Percentiles rank a stretch among this genome's conserved stretches.
Evolutionary conservation across 331 rosid species (phyloP).

Genomic region (Acacia pycnantha): DNA sequence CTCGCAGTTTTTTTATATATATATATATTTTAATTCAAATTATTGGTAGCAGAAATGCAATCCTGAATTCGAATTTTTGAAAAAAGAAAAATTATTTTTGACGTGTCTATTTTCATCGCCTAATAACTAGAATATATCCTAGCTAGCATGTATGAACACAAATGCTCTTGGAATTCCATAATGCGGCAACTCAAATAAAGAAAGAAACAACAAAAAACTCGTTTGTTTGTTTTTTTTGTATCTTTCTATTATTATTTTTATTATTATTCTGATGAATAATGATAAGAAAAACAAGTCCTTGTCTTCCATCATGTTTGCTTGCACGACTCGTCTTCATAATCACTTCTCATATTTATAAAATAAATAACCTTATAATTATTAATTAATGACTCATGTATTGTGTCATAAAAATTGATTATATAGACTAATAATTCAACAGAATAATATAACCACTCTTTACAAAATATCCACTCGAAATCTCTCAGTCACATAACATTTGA

Average conservation of each 20-base stretch:
- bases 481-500: background rate
- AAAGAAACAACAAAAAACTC: background rate
- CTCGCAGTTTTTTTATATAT: too few relatives aligned
- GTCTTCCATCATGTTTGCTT: conserved; percentile 1
- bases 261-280: background rate
- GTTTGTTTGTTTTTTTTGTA: background rate
- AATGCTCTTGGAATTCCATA: background rate
- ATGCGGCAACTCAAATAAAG: background rate
- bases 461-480: background rate
- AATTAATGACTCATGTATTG: background rate
- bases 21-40: too few relatives aligned
- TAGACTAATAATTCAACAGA: background rate
- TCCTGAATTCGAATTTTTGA: too few relatives aligned
- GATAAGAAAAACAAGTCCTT: background rate
- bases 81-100: background rate
- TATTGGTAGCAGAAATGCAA: too few relatives aligned
- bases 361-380: too few relatives aligned
- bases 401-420: background rate
- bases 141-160: background rate
- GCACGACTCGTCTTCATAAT: background rate
- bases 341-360: too few relatives aligned
- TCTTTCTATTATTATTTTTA: background rate
- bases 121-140: background rate
- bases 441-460: background rate
- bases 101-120: background rate